Base-by-base conservation (phyloP, 495 filamentous ascomycete genomes). In the Diplogelasinospora grovesii region DNA sequence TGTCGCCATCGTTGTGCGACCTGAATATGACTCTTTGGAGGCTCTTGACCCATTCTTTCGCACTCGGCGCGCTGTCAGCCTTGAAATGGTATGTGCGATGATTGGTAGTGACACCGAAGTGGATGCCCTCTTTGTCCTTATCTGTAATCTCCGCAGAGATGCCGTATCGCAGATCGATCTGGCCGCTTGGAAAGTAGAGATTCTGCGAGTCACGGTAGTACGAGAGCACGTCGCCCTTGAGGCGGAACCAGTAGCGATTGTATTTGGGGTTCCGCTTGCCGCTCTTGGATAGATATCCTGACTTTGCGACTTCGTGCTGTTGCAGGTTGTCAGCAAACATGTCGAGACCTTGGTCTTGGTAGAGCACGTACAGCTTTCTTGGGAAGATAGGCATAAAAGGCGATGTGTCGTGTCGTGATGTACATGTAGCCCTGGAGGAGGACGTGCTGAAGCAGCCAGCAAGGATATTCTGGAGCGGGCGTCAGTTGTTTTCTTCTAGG, bases 31-130 rank as follows among this genome's bases (percentile, higher is more conserved):
- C 88, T 39, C 90, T 84, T 49, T 95, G 92, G 16, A 98, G 68
- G 26, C 85, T 75, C 59, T 92, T 93, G 27, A 97, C 90, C 92
- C 92, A 98, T 70, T 97, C 93, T 56, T 89, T 95, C 5, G 92
- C 92, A 61, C 84, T 95, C 22, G 81, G 66, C 13, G 77, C 69
- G 52, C 88, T 96, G 53, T 98, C 93, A 18, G 93, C 92, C 53
- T 80, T 77, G 66, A 98, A 95, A 51, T 85, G 74, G 54, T 92
- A 95, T 5, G 77, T 85, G 34, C 86, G 74, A 47, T 94, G 77
- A 53, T 92, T 74, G 0, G 89, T 96, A 11, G 78, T 79, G 28
- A 98, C 79, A 7, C 81, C 73, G 50, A 98, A 96, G 43, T 81
- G 72, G 16, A 77, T 71, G 16, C 69, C 73, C 10, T 92, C 85